These are phyloP conservation scores for Carex myosuroides DNA, from an alignment of 176 grass and related monocot species.

Conservation along the genomic window DNA sequence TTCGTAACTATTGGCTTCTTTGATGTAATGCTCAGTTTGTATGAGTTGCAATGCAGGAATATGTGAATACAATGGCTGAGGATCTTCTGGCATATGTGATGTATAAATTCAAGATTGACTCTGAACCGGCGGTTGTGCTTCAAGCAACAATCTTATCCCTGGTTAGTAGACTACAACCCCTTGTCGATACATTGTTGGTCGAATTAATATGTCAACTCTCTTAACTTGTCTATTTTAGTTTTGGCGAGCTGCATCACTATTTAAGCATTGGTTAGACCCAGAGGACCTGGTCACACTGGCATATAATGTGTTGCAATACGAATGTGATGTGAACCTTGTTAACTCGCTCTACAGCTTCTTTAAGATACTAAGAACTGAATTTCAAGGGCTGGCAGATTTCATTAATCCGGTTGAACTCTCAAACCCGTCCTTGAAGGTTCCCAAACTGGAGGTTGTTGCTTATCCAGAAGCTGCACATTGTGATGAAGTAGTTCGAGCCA, in stretches of 20 bases:
- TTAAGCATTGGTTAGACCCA: conserved; percentile 57
- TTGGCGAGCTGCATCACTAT: conserved; percentile 69
- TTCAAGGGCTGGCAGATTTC: conserved; percentile 28
- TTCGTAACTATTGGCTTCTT: neutral
- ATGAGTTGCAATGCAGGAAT: conserved; percentile 31
- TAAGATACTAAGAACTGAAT: conserved; percentile 54
- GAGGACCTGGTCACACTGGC: conserved; percentile 56
- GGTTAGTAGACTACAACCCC: conserved; percentile 34
- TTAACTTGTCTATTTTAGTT: conserved; percentile 25
- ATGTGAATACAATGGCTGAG: conserved; percentile 46
- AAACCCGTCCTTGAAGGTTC: neutral
- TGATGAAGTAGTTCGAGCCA: neutral
- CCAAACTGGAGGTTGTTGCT: neutral
- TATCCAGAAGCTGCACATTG: conserved; percentile 5
- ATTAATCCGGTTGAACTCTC: neutral
- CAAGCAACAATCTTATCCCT: conserved; percentile 72
- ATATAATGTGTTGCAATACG: conserved; percentile 45
- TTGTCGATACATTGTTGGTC: neutral
- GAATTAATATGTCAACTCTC: neutral
- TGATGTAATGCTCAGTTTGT: neutral
- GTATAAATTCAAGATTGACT: conserved; percentile 66
- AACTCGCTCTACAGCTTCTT: conserved; percentile 47
- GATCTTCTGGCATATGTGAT: conserved; percentile 63
- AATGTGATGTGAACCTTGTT: conserved; percentile 38
- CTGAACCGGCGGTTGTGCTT: conserved; percentile 45